These are phyloP conservation scores for Globisporangium acanthophoron DNA, from an alignment of 352 stramenopile genomes.

Conservation along the genomic window DNA sequence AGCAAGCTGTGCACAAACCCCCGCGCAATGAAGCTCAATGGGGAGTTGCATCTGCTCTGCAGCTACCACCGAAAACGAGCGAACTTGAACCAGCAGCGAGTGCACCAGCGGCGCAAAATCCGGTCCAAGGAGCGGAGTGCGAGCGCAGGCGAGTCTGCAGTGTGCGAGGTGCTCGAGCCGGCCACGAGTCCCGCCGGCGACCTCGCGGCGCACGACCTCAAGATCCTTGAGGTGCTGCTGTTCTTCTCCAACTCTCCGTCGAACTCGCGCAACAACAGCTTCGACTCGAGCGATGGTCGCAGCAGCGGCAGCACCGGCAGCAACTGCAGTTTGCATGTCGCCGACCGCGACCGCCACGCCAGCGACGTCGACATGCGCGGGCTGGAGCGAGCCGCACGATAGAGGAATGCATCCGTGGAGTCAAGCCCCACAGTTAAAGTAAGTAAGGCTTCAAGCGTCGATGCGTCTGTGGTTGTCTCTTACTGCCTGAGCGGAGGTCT, in stretches of 20 bases:
- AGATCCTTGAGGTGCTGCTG: conserved; percentile 5
- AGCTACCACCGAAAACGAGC: conserved; percentile 31
- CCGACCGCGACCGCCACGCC: no score
- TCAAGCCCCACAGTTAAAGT: no score
- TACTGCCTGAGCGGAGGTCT: no score
- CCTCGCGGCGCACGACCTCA: conserved; percentile 1
- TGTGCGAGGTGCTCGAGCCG: conserved; percentile 6
- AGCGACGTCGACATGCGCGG: background rate
- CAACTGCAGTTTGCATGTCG: background rate
- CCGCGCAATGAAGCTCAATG: conserved; percentile 36
- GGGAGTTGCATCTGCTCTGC: conserved; percentile 38
- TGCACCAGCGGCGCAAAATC: conserved; percentile 23
- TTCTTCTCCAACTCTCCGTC: conserved; percentile 6
- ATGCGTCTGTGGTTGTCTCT: no score
- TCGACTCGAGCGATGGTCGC: background rate
- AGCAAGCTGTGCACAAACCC: conserved; percentile 29
- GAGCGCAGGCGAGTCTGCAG: background rate
- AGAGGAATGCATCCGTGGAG: background rate
- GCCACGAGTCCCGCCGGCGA: background rate
- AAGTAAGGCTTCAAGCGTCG: no score
- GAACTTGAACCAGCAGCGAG: conserved; percentile 37
- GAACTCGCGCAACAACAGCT: background rate
- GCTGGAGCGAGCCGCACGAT: background rate
- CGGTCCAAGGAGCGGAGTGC: background rate
- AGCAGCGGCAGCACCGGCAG: background rate